Evolutionary conservation across 2,329 filamentous ascomycete species (phyloP).

Genomic region (Neopestalotiopsis sp.): DNA sequence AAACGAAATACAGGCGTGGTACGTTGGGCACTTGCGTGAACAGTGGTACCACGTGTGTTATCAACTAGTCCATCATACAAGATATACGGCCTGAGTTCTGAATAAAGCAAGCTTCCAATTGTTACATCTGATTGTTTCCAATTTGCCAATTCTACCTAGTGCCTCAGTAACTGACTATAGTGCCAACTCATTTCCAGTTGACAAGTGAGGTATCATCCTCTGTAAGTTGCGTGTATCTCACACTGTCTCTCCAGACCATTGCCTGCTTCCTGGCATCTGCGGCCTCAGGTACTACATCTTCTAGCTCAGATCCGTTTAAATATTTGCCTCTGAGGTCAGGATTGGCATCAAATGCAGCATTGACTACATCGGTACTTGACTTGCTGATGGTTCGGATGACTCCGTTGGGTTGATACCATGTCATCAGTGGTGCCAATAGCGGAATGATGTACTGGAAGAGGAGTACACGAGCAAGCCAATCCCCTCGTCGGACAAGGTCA

Average conservation of each 20-base stretch:
- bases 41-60: no score
- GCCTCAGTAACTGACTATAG: background rate
- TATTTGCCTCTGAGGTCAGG: conserved; percentile 13
- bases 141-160: background rate
- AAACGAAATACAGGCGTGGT: no score
- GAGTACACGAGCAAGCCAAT: conserved; percentile 8
- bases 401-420: conserved; percentile 15
- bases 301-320: conserved; percentile 11
- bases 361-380: conserved; percentile 9
- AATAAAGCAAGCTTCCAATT: no score
- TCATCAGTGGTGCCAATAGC: background rate
- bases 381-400: conserved; percentile 11
- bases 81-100: no score
- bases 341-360: conserved; percentile 6
- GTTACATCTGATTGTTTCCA: no score
- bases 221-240: conserved; percentile 16
- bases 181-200: conserved; percentile 13
- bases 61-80: no score
- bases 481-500: conserved; percentile 1
- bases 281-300: conserved; percentile 14
- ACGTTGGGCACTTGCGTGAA: no score
- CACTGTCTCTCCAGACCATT: conserved; percentile 16
- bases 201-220: conserved; percentile 9
- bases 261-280: conserved; percentile 11
- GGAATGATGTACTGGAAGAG: conserved; percentile 5